These are phyloP conservation scores for Tolypocladium ovalisporum DNA, from an alignment of 2,329 filamentous ascomycete genomes.

Conservation along the genomic window DNA sequence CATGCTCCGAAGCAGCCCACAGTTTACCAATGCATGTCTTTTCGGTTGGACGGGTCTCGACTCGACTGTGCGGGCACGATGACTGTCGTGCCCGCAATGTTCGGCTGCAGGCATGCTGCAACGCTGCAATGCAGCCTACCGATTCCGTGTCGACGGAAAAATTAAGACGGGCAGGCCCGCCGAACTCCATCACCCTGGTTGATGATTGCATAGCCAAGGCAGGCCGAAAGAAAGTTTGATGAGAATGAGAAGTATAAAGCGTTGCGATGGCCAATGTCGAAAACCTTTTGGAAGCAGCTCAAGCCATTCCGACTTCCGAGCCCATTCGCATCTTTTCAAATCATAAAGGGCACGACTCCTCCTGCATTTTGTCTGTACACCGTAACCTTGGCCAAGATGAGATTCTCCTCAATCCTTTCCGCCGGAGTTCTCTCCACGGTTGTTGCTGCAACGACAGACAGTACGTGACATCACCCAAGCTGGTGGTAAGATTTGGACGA, in stretches of 20 bases:
- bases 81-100: background rate
- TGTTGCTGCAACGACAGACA: background rate
- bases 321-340: background rate
- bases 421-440: background rate
- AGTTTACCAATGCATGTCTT: background rate
- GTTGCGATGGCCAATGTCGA: background rate
- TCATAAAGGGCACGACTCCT: no score
- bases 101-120: background rate
- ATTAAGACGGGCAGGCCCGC: background rate
- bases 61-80: background rate
- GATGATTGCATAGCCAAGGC: background rate
- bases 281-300: background rate
- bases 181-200: background rate
- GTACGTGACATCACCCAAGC: background rate
- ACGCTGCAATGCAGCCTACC: background rate
- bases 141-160: background rate
- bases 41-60: background rate
- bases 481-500: background rate
- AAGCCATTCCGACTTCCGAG: background rate
- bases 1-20: background rate
- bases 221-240: background rate
- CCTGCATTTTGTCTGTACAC: background rate
- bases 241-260: background rate
- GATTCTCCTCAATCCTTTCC: background rate
- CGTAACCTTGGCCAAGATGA: background rate